These are phyloP conservation scores for Sabuloglossum arenarium DNA, from an alignment of 495 filamentous ascomycete genomes.

Conservation along the genomic window DNA sequence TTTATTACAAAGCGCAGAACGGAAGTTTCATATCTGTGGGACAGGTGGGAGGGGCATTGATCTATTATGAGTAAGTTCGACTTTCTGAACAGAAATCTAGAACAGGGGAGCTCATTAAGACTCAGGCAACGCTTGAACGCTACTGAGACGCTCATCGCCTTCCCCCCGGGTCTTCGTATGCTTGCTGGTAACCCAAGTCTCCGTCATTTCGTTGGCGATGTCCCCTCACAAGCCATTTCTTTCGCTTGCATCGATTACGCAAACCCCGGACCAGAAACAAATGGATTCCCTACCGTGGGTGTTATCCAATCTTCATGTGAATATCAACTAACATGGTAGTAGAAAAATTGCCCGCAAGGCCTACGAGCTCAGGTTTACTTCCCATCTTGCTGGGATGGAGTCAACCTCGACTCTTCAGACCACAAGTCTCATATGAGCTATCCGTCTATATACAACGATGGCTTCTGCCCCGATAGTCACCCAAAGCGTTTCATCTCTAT, in stretches of 20 bases:
- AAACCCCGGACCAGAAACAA: slow-evolving; percentile 25
- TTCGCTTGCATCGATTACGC: slow-evolving; percentile 27
- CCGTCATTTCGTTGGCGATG: slow-evolving; percentile 23
- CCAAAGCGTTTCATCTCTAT: slow-evolving; percentile 38
- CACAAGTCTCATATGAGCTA: slow-evolving; percentile 39
- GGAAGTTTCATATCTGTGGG: slow-evolving; percentile 44
- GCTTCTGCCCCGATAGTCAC: slow-evolving; percentile 34
- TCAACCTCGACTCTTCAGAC: slow-evolving; percentile 23
- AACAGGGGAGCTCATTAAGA: slow-evolving; percentile 20
- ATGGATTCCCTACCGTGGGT: slow-evolving; percentile 23
- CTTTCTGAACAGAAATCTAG: neutral
- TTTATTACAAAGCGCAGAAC: slow-evolving; percentile 45
- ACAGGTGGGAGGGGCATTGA: slow-evolving; percentile 40
- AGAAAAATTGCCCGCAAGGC: slow-evolving; percentile 38
- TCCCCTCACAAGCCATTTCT: slow-evolving; percentile 27
- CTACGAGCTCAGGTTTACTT: slow-evolving; percentile 39
- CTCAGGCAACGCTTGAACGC: slow-evolving; percentile 27
- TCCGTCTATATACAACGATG: slow-evolving; percentile 27
- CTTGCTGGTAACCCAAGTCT: slow-evolving; percentile 38
- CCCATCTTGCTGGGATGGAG: slow-evolving; percentile 27
- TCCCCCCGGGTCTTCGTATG: slow-evolving; percentile 58
- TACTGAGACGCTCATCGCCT: slow-evolving; percentile 34
- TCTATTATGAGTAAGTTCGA: slow-evolving; percentile 47
- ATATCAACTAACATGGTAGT: neutral
- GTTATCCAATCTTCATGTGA: neutral